Evolutionary conservation across 768 basidiomycete genomes (phyloP).

Genomic region (Lactarius sp.): DNA sequence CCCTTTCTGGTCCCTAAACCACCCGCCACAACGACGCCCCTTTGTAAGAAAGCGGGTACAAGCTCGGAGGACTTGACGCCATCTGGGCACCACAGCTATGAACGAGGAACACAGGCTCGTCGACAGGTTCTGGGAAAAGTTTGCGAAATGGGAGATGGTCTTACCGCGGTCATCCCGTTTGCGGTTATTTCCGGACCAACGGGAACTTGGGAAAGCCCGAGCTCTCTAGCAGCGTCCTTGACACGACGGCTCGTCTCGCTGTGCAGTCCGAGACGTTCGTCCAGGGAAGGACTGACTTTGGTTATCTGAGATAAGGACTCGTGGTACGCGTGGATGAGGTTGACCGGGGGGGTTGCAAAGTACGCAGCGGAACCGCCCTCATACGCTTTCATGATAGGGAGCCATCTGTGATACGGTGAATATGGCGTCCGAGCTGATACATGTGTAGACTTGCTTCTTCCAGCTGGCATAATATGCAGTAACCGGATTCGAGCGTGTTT

Average conservation of each 20-base stretch:
- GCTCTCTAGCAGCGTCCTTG: constrained; percentile 55
- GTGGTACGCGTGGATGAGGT: constrained; percentile 88
- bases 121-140: not conserved
- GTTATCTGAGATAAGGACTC: constrained; percentile 75
- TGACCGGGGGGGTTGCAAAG: constrained; percentile 94
- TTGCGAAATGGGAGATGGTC: constrained; percentile 21
- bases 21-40: constrained; percentile 77
- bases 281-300: constrained; percentile 54
- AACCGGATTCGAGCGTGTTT: constrained; percentile 57
- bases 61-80: constrained; percentile 75
- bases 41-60: constrained; percentile 64
- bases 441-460: constrained; percentile 54
- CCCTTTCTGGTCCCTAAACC: constrained; percentile 45
- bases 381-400: constrained; percentile 93
- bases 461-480: constrained; percentile 85
- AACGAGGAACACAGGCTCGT: not conserved
- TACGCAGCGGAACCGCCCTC: constrained; percentile 77
- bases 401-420: constrained; percentile 49
- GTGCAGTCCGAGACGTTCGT: constrained; percentile 76
- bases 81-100: constrained; percentile 75
- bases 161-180: constrained; percentile 92
- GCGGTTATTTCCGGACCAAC: constrained; percentile 58
- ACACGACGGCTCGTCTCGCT: constrained; percentile 60
- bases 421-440: not conserved
- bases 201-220: constrained; percentile 76